A percentile compares a stretch with the other conserved stretches of the same genome.
These are phyloP conservation scores for Pichia nakasei DNA, from an alignment of 805 yeast species.

Conservation along the genomic window DNA sequence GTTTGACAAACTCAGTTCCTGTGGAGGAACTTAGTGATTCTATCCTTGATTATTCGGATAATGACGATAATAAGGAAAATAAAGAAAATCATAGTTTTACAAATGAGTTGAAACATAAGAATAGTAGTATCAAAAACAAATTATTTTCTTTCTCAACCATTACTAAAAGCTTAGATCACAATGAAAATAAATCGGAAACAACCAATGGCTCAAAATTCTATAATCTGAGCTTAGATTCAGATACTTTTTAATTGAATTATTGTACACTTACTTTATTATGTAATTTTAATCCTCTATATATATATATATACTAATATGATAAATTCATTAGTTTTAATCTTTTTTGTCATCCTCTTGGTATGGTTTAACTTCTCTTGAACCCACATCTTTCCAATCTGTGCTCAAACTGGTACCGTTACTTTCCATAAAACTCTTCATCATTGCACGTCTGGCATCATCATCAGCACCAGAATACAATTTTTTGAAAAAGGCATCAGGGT, in stretches of 20 bases:
- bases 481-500: conserved; percentile 63
- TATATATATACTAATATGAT: too few relatives aligned
- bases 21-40: conserved; percentile 24
- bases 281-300: too few relatives aligned
- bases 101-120: conserved; percentile 1
- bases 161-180: not conserved
- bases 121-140: not conserved
- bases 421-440: conserved; percentile 94
- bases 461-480: conserved; percentile 70
- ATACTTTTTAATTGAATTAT: conserved; percentile 2
- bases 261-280: too few relatives aligned
- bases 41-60: conserved; percentile 13
- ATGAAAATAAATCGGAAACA: not conserved
- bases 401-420: conserved; percentile 90
- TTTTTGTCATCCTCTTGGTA: conserved; percentile 2
- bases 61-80: conserved; percentile 6
- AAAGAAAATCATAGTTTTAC: not conserved
- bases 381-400: conserved; percentile 89
- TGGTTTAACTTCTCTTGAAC: conserved; percentile 42
- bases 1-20: not conserved
- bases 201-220: not conserved
- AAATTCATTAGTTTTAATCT: too few relatives aligned
- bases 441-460: conserved; percentile 82
- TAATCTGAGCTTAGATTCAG: conserved; percentile 10
- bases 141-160: not conserved